Evolutionary conservation across 1,284 basidiomycete species (phyloP).

Genomic region (Ceratobasidium sp.): DNA sequence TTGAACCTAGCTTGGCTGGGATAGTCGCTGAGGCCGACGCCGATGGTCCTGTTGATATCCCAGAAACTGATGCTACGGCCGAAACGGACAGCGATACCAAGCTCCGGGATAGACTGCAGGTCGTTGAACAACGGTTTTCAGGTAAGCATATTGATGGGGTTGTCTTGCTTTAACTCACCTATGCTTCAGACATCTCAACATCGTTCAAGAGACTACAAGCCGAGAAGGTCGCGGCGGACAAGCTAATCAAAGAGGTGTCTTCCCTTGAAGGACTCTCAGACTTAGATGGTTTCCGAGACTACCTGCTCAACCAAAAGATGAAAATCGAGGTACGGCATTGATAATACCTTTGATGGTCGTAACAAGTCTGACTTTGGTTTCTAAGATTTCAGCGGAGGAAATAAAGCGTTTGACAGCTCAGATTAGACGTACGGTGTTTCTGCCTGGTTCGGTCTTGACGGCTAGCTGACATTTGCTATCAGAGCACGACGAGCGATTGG

Average conservation of each 20-base stretch:
- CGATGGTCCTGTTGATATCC: neutral
- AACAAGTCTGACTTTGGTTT: constrained; percentile 9
- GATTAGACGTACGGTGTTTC: constrained; percentile 69
- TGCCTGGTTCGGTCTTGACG: neutral
- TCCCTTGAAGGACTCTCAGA: constrained; percentile 78
- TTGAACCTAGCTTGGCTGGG: neutral
- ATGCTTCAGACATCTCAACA: constrained; percentile 72
- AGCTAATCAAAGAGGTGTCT: constrained; percentile 78
- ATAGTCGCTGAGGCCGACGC: neutral
- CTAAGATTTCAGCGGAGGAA: constrained; percentile 77
- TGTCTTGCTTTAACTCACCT: constrained; percentile 15
- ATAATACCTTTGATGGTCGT: constrained; percentile 5
- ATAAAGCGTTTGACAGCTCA: constrained; percentile 79
- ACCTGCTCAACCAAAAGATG: constrained; percentile 74
- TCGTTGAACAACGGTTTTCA: constrained; percentile 78
- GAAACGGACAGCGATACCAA: constrained; percentile 63
- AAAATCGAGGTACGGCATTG: constrained; percentile 72
- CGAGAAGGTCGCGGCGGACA: constrained; percentile 78
- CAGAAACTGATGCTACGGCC: constrained; percentile 44
- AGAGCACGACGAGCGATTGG: constrained; percentile 88
- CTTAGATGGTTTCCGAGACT: constrained; percentile 76
- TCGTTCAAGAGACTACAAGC: constrained; percentile 81
- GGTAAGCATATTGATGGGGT: constrained; percentile 61
- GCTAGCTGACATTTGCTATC: constrained; percentile 27
- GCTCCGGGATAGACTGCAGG: constrained; percentile 72